Percentiles rank a stretch among this genome's conserved stretches.
Conservation (phyloP, 805 yeast species). For the Barnettozyma sucrosica region DNA sequence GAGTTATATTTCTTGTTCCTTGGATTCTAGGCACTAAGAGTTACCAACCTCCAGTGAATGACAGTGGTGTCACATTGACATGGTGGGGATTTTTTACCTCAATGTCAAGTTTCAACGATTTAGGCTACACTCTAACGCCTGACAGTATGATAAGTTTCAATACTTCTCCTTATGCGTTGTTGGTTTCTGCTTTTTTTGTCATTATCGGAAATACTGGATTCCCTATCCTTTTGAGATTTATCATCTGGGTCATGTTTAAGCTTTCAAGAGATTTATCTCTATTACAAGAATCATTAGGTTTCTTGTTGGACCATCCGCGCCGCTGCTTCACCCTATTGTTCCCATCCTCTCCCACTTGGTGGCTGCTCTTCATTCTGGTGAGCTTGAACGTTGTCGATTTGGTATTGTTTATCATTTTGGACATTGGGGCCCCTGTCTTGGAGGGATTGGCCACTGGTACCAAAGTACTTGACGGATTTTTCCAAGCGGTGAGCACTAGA, state of each 20-base stretch:
- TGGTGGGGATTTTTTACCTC: constrained; percentile 95
- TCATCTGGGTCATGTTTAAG: constrained; percentile 75
- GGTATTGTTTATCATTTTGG: constrained; percentile 73
- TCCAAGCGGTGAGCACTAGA: constrained; percentile 87
- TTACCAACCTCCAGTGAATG: constrained; percentile 40
- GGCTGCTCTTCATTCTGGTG: constrained; percentile 75
- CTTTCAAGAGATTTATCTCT: constrained; percentile 60
- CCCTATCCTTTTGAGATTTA: constrained; percentile 74
- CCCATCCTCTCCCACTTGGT: constrained; percentile 93
- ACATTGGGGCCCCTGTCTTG: constrained; percentile 50
- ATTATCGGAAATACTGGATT: constrained; percentile 94
- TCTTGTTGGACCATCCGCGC: constrained; percentile 90
- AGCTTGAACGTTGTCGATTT: constrained; percentile 72
- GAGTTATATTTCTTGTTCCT: constrained; percentile 48
- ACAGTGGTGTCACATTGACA: constrained; percentile 60
- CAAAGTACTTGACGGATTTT: constrained; percentile 74
- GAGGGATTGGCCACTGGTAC: constrained; percentile 56
- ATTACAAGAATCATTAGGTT: constrained; percentile 70
- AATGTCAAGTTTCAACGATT: constrained; percentile 74
- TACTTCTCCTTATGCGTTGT: constrained; percentile 55
- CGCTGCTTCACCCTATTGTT: constrained; percentile 91
- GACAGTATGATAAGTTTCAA: constrained; percentile 71
- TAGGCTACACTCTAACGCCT: constrained; percentile 78
- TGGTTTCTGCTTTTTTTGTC: constrained; percentile 63
- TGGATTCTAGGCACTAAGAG: constrained; percentile 46